Evolutionary conservation across 2,329 filamentous ascomycete species (phyloP), one percentile per base, ranked within the genome.

Genomic region (Neopestalotiopsis sp.): DNA sequence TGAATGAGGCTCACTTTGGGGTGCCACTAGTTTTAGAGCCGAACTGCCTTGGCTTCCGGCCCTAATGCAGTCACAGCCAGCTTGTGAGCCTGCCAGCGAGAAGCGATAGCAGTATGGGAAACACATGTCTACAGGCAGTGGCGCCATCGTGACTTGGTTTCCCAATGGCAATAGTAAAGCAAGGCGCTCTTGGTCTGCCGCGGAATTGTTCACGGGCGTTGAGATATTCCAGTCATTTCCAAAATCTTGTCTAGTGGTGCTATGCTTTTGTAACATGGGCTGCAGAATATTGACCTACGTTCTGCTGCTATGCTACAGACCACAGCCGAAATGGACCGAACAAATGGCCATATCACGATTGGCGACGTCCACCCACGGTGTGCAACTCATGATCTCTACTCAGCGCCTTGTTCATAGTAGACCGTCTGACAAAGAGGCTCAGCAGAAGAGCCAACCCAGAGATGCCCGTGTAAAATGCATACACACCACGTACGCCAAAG

Each of bases 361-460:
- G 20, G 17, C 45, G 45, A 52, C 45, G 17, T 2, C 45, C 14
- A n/a, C 14, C 45, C 9, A 52, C 14, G 14, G 20, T 17, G 9
- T 7, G 45, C 70, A 78, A 38, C 75, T 79, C 65, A 73, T 82
- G 24, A 75, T 78, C 10, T 17, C 74, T 79, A 1, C 77, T 82
- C 63, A 81, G 81, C 10, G 72, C 78, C 20, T 75, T 89, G 13
- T 78, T 82, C 40, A 79, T 91, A 20, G 78, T 79, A 57, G 92
- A 67, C 24, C 68, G 61, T 57, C 34, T 62, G n/a, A 72, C 40
- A n/a, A 69, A n/a, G 28, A 72, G 62, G 28, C 58, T 64, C 9
- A 69, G 90, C 90, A 76, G 78, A 2, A 85, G 86, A 61, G 89
- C 91, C 71, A 81, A n/a, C 24, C 58, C 63, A 30, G 70, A 68